Evolutionary conservation across 2,329 filamentous ascomycete species (phyloP), one percentile per base, ranked within the genome.

Genomic region (Pestalotiopsis sp.): DNA sequence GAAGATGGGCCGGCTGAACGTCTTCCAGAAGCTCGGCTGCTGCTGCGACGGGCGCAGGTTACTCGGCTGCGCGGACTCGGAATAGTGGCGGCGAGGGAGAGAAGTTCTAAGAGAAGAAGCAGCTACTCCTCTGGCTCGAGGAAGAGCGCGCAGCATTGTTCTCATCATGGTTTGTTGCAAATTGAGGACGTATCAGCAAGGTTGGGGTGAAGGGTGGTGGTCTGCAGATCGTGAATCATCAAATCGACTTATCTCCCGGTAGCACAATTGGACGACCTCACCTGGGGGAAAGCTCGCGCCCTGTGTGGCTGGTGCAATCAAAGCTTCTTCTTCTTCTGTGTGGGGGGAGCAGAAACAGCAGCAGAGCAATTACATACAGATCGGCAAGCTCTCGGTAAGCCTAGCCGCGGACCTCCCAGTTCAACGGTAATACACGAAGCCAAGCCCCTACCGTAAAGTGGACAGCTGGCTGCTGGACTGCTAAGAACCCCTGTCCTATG

Each of bases 1-100:
- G 66, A 89, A 86, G 60, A 95, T 84, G 2, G 93, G 92, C 1
- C 91, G 86, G 52, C 90, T 89, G 76, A 94, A 94, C 14, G 89
- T 89, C 76, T 89, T 91, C 84, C 94, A 95, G 82, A 95, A 95
- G 61, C 85, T 83, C 64, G 87, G 81, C 88, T 92, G 73, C 63
- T 41, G 60, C 40, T 49, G 49, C 31, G 66, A 27, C 4, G 52
- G 36, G 17, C 23, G 64, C 20, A 20, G 23, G 14, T 63, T 41
- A n/a, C 17, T 14, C 13, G 60, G 14, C 23, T 49, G 9, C 25
- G 64, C 11, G 4, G 41, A 56, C 23, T 31, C 13, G 23, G 64
- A 58, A 14, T 57, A 36, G 23, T n/a, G 45, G 23, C 52, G 64
- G 17, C 14, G n/a, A 27, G n/a, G 36, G 17, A 17, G 27, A 2